Evolutionary conservation across 129 eudicot species (phyloP).

Genomic region (Ambrosia artemisiifolia): DNA sequence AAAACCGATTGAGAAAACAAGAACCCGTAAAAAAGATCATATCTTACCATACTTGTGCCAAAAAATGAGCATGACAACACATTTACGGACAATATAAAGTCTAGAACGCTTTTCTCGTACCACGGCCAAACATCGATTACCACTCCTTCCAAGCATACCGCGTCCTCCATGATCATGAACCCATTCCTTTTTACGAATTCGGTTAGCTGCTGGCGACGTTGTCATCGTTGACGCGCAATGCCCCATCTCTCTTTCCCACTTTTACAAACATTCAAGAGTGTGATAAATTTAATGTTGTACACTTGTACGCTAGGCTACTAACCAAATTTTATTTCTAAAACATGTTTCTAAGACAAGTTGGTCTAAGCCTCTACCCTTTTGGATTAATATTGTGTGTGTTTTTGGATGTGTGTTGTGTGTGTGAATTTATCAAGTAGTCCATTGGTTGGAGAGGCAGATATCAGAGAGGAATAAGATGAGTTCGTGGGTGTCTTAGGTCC

Average conservation of each 20-base stretch:
- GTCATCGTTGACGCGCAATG: constrained; percentile 18
- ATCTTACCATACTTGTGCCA: constrained; percentile 42
- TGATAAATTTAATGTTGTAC: background rate
- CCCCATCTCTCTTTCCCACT: constrained; percentile 8
- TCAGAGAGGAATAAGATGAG: background rate
- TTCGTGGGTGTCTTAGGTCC: constrained; percentile 24
- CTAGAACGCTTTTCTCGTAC: constrained; percentile 43
- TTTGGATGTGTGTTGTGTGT: background rate
- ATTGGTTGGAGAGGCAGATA: background rate
- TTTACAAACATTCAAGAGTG: background rate
- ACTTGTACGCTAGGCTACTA: too few species aligned
- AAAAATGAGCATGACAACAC: constrained; percentile 46
- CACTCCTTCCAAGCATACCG: constrained; percentile 6
- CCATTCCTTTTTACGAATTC: background rate
- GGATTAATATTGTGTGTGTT: background rate
- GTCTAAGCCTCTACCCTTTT: background rate
- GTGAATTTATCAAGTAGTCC: background rate
- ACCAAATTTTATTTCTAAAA: background rate
- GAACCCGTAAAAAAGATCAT: background rate
- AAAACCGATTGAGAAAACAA: background rate
- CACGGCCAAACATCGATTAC: constrained; percentile 18
- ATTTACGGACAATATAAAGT: constrained; percentile 44
- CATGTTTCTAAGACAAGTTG: background rate
- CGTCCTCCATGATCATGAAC: background rate
- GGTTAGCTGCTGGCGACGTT: background rate